phyloP scores from a whole-genome alignment of 192 early-diverging fungal genomes.

The Phlyctochytrium planicorne region DNA sequence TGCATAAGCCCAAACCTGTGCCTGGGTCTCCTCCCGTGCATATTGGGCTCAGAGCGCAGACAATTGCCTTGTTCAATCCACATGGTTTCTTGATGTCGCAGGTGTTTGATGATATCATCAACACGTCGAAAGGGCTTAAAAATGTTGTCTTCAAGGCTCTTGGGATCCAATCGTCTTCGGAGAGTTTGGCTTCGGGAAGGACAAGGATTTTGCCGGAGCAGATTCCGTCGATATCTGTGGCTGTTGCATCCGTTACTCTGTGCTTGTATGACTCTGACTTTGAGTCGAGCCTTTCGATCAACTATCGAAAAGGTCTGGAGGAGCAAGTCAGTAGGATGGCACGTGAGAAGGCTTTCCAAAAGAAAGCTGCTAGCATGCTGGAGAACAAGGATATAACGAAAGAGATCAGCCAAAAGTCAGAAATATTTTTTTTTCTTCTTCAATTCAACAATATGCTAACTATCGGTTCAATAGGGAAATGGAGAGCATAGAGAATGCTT shows the following conservation, averaged over 20 bases:
- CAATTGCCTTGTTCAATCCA: conserved; percentile 13
- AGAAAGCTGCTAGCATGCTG: conserved; percentile 36
- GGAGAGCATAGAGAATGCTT: conserved; percentile 45
- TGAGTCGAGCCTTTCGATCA: conserved; percentile 39
- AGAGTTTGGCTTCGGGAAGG: conserved; percentile 7
- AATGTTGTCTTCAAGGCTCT: conserved; percentile 22
- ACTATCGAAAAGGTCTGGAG: conserved; percentile 41
- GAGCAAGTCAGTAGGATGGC: conserved; percentile 41
- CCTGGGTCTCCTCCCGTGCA: background rate
- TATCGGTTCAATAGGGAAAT: no score
- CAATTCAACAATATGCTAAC: background rate
- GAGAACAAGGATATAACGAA: conserved; percentile 14
- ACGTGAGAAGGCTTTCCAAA: conserved; percentile 50
- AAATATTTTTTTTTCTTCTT: conserved; percentile 16
- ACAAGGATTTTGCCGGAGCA: conserved; percentile 7
- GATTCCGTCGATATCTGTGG: conserved; percentile 22
- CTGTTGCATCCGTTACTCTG: conserved; percentile 23
- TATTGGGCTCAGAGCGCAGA: background rate
- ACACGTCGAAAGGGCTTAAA: conserved; percentile 41
- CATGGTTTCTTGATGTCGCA: conserved; percentile 31
- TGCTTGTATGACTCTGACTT: conserved; percentile 43
- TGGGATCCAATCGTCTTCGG: conserved; percentile 21
- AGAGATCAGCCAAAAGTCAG: background rate
- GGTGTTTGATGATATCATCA: conserved; percentile 45
- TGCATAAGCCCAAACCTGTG: background rate